These are phyloP conservation scores for Podospora tetraspora DNA, from an alignment of 495 filamentous ascomycete genomes.

Conservation along the genomic window DNA sequence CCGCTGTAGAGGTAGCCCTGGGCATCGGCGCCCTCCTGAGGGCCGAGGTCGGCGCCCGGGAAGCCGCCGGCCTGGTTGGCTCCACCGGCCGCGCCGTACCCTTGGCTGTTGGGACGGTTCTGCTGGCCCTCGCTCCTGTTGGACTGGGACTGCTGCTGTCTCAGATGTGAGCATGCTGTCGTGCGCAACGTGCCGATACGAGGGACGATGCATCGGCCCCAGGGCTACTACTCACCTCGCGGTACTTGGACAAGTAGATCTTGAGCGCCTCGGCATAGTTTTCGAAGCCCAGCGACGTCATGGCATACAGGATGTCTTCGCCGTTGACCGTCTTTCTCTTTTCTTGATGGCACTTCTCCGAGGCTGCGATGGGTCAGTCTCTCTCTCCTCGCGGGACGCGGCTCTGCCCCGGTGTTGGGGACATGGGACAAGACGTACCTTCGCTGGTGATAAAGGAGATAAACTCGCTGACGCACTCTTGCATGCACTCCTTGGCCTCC, in stretches of 20 bases:
- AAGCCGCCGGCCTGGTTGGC: constrained; percentile 49
- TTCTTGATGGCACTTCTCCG: constrained; percentile 98
- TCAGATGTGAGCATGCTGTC: constrained; percentile 26
- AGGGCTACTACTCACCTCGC: constrained; percentile 71
- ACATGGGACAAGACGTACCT: constrained; percentile 51
- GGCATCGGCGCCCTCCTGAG: constrained; percentile 49
- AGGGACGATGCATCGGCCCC: neutral
- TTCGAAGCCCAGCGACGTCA: constrained; percentile 98
- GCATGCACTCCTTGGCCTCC: constrained; percentile 99
- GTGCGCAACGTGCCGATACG: neutral
- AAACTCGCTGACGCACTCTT: constrained; percentile 99
- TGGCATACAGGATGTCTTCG: constrained; percentile 96
- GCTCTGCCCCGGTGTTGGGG: neutral
- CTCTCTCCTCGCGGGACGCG: constrained; percentile 12
- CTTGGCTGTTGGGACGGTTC: constrained; percentile 64
- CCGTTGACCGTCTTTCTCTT: constrained; percentile 99
- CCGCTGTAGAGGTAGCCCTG: constrained; percentile 58
- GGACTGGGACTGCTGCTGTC: constrained; percentile 61
- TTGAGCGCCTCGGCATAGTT: constrained; percentile 98
- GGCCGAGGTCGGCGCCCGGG: constrained; percentile 51
- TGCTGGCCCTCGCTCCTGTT: constrained; percentile 66
- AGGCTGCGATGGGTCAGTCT: constrained; percentile 57
- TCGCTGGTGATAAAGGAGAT: constrained; percentile 99
- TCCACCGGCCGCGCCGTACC: constrained; percentile 53
- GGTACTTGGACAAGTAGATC: constrained; percentile 95